Evolutionary conservation across 805 yeast species (phyloP).

Genomic region (Lachancea nothofagi): DNA sequence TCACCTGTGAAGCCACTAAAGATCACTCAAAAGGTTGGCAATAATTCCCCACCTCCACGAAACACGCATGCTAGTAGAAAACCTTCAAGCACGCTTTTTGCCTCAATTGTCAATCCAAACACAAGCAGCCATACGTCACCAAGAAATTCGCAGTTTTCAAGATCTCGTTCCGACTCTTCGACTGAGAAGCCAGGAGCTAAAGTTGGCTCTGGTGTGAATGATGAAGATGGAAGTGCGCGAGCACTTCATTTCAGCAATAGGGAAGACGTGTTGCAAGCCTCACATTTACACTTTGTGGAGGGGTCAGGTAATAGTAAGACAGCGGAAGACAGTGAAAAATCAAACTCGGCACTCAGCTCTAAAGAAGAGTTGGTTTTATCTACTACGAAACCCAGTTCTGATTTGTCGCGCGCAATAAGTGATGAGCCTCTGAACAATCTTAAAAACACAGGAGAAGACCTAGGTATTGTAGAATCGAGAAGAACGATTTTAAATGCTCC

Average conservation of each 20-base stretch:
- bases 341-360: too few species aligned
- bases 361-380: too few species aligned
- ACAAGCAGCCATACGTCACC: constrained; percentile 3
- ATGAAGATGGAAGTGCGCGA: too few species aligned
- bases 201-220: too few species aligned
- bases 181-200: background rate
- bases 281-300: too few species aligned
- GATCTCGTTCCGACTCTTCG: background rate
- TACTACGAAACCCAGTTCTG: too few species aligned
- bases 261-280: too few species aligned
- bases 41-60: constrained; percentile 6
- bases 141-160: constrained; percentile 2
- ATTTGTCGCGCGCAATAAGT: too few species aligned
- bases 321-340: too few species aligned
- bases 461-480: background rate
- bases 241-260: too few species aligned
- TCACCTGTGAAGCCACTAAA: constrained; percentile 64
- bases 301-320: too few species aligned
- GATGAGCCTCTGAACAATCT: too few species aligned
- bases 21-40: constrained; percentile 49
- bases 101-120: constrained; percentile 17
- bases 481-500: background rate
- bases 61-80: constrained; percentile 16
- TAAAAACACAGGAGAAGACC: background rate
- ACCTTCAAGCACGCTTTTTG: constrained; percentile 25